Percentiles rank a stretch among this genome's conserved stretches.
Conservation (phyloP, 2,329 filamentous ascomycete genomes). For the Penicillium sp. region DNA sequence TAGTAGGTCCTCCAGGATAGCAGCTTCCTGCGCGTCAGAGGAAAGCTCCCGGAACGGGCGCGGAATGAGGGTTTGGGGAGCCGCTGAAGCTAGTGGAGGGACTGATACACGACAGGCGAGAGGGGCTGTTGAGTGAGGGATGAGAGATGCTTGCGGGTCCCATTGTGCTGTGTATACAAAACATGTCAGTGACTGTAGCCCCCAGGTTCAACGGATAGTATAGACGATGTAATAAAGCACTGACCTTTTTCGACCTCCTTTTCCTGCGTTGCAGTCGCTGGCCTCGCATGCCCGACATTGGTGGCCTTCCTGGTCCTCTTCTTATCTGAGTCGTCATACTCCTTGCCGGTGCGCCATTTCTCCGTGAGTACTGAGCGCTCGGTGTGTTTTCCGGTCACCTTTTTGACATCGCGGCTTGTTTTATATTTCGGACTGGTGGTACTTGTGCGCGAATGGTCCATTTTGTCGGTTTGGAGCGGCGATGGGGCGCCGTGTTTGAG, state of each 20-base stretch:
- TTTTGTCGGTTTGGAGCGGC: slow-evolving; percentile 34
- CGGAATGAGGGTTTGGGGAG: slow-evolving; percentile 71
- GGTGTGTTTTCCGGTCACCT: slow-evolving; percentile 43
- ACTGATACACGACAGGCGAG: slow-evolving; percentile 70
- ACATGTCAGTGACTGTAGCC: slow-evolving; percentile 1
- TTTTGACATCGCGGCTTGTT: slow-evolving; percentile 39
- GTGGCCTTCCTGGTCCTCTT: slow-evolving; percentile 33
- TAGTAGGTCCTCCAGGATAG: slow-evolving; percentile 84
- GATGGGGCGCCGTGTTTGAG: slow-evolving; percentile 33
- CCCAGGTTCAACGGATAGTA: neutral
- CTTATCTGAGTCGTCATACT: slow-evolving; percentile 42
- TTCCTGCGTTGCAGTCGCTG: slow-evolving; percentile 36
- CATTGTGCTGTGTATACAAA: slow-evolving; percentile 56
- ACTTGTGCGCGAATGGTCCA: slow-evolving; percentile 37
- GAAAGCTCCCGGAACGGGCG: slow-evolving; percentile 70
- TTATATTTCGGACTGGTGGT: slow-evolving; percentile 37
- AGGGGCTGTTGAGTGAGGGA: slow-evolving; percentile 72
- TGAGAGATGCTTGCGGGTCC: slow-evolving; percentile 78
- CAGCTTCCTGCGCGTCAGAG: slow-evolving; percentile 81
- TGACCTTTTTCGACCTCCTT: slow-evolving; percentile 37
- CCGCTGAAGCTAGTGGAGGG: slow-evolving; percentile 65
- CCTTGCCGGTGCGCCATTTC: slow-evolving; percentile 59
- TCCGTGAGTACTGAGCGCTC: slow-evolving; percentile 58
- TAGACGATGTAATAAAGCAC: slow-evolving; percentile 9
- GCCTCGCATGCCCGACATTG: slow-evolving; percentile 29